phyloP scores from a whole-genome alignment of 2,329 filamentous ascomycete species.

The Cephalotrichum gorgonifer region DNA sequence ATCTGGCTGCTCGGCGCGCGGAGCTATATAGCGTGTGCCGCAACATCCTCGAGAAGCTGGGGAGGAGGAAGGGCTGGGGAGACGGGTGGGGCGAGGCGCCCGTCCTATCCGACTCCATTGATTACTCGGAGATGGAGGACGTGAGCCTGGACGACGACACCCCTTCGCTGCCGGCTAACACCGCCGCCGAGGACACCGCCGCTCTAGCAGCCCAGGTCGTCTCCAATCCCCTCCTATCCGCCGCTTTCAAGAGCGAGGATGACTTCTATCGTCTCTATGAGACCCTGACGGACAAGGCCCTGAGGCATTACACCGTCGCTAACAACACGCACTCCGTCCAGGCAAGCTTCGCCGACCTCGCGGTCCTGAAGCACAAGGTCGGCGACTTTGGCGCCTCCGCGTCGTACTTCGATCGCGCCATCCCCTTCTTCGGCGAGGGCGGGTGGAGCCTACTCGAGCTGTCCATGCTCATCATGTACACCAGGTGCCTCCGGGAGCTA shows the following conservation, averaged over 20 bases:
- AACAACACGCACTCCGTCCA: slow-evolving; percentile 70
- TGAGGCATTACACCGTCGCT: slow-evolving; percentile 73
- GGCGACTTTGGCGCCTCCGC: slow-evolving; percentile 66
- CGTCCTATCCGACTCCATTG: slow-evolving; percentile 28
- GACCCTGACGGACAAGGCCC: slow-evolving; percentile 71
- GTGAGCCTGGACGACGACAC: slow-evolving; percentile 39
- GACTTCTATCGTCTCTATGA: slow-evolving; percentile 61
- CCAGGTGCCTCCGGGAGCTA: slow-evolving; percentile 69
- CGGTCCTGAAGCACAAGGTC: slow-evolving; percentile 68
- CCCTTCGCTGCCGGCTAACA: slow-evolving; percentile 8
- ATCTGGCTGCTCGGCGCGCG: slow-evolving; percentile 71
- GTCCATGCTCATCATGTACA: slow-evolving; percentile 78
- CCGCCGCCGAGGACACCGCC: not conserved
- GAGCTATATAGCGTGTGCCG: slow-evolving; percentile 74
- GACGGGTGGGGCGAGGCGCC: slow-evolving; percentile 62
- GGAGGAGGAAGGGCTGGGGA: slow-evolving; percentile 62
- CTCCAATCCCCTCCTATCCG: slow-evolving; percentile 44
- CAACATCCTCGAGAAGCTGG: slow-evolving; percentile 66
- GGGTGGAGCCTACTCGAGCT: slow-evolving; percentile 74
- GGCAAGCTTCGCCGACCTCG: slow-evolving; percentile 72
- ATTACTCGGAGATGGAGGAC: slow-evolving; percentile 42
- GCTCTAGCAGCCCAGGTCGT: slow-evolving; percentile 27
- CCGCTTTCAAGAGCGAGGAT: slow-evolving; percentile 49
- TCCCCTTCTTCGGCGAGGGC: slow-evolving; percentile 66
- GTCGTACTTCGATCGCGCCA: slow-evolving; percentile 66